Evolutionary conservation across 352 stramenopile species (phyloP).

Genomic region (Pythium myriotylum): DNA sequence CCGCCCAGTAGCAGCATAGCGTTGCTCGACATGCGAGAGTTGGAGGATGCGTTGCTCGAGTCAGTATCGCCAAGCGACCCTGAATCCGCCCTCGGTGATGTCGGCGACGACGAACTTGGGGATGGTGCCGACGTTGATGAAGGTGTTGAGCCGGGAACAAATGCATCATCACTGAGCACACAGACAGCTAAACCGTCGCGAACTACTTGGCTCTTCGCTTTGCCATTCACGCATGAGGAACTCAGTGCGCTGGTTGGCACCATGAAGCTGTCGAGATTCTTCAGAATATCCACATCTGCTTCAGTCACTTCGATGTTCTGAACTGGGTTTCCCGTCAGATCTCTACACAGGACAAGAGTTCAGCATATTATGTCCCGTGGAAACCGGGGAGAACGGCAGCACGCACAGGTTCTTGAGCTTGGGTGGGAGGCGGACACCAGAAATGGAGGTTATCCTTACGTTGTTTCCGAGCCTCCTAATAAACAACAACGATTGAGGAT

Average conservation of each 20-base stretch:
- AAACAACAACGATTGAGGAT: too few species aligned
- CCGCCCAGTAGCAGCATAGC: conserved; percentile 21
- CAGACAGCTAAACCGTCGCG: conserved; percentile 19
- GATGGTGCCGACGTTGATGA: not conserved
- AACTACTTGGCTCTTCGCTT: conserved; percentile 11
- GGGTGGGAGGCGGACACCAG: conserved; percentile 50
- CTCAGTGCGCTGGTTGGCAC: not conserved
- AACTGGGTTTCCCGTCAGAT: conserved; percentile 13
- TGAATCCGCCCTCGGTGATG: not conserved
- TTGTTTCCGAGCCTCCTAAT: conserved; percentile 65
- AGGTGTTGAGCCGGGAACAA: not conserved
- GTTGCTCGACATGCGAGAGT: conserved; percentile 23
- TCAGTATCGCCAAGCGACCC: conserved; percentile 6
- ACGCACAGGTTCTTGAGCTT: conserved; percentile 26
- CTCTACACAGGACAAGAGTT: conserved; percentile 1
- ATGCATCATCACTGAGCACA: conserved; percentile 23
- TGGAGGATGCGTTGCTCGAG: not conserved
- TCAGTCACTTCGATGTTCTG: conserved; percentile 14
- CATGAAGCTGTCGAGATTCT: conserved; percentile 5
- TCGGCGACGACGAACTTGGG: not conserved
- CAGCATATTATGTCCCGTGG: too few species aligned
- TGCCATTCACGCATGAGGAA: conserved; percentile 8
- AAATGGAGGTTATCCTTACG: conserved; percentile 44
- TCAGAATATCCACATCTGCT: conserved; percentile 21
- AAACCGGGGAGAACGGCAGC: too few species aligned